Evolutionary conservation across 371 early-diverging fungal species (phyloP).

Genomic region (Mortierella sp.): DNA sequence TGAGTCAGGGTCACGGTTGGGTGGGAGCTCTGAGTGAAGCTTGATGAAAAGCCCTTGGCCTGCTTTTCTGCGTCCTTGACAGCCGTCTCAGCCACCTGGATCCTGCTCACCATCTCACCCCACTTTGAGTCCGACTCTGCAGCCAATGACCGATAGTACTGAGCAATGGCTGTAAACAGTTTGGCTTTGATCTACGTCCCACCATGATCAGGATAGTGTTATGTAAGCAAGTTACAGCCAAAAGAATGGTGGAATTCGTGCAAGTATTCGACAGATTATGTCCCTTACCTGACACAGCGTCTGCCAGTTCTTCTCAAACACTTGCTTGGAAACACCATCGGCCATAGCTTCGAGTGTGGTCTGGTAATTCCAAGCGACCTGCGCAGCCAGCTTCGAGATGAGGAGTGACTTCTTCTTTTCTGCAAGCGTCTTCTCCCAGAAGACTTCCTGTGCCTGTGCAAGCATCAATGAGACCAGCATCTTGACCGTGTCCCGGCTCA

Average conservation of each 20-base stretch:
- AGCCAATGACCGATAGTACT: slow-evolving; percentile 83
- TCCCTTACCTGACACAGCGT: slow-evolving; percentile 66
- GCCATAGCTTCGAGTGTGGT: slow-evolving; percentile 73
- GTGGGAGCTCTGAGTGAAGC: slow-evolving; percentile 51
- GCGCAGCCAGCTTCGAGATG: slow-evolving; percentile 91
- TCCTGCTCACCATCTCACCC: slow-evolving; percentile 87
- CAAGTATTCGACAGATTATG: background rate
- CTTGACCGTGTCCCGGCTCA: slow-evolving; percentile 89
- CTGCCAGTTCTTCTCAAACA: slow-evolving; percentile 77
- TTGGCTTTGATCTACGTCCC: slow-evolving; percentile 80
- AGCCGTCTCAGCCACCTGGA: slow-evolving; percentile 78
- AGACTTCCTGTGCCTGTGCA: slow-evolving; percentile 96
- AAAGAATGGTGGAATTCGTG: background rate
- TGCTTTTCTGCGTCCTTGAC: slow-evolving; percentile 89
- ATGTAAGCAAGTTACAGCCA: no score
- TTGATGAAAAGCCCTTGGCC: slow-evolving; percentile 69
- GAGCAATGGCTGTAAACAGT: slow-evolving; percentile 85
- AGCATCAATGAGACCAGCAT: slow-evolving; percentile 87
- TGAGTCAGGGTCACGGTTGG: slow-evolving; percentile 58
- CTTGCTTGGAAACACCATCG: slow-evolving; percentile 67
- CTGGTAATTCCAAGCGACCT: slow-evolving; percentile 83
- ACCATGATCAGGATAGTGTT: no score
- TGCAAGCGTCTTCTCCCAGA: slow-evolving; percentile 84
- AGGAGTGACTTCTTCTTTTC: slow-evolving; percentile 89
- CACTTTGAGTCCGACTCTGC: slow-evolving; percentile 83